These are phyloP conservation scores for Eucalyptus guilfoylei DNA, from an alignment of 345 rosid species.

Conservation along the genomic window DNA sequence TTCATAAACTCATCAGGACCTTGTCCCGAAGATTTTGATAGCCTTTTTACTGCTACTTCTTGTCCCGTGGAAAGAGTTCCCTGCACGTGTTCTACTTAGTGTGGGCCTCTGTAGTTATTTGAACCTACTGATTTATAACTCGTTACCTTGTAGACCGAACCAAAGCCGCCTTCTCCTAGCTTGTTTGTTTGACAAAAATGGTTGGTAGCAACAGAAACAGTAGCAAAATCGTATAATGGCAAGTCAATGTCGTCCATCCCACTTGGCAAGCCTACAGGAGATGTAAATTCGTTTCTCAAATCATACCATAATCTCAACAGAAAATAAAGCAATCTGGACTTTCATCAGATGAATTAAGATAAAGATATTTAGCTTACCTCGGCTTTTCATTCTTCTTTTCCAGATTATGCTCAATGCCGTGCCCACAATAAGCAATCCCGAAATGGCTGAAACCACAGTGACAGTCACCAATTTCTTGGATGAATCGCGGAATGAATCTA, in stretches of 20 bases:
- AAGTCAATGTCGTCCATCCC: background rate
- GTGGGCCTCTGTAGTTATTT: too few relatives aligned
- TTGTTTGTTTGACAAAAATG: too few relatives aligned
- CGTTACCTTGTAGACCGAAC: too few relatives aligned
- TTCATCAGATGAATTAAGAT: background rate
- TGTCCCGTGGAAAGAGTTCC: background rate
- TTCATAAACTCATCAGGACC: background rate
- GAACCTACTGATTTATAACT: too few relatives aligned
- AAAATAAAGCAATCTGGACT: background rate
- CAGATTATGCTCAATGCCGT: background rate
- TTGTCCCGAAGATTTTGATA: background rate
- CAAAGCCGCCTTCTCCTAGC: too few relatives aligned
- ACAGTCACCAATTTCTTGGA: background rate
- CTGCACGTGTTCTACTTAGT: too few relatives aligned
- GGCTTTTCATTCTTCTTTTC: background rate
- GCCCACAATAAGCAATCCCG: background rate
- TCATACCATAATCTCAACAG: background rate
- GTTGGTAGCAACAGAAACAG: too few relatives aligned
- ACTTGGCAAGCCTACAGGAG: background rate
- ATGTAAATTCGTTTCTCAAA: background rate
- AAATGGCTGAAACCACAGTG: background rate
- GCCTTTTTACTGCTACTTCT: slow-evolving; percentile 1
- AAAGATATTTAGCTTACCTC: background rate
- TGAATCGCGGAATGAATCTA: background rate
- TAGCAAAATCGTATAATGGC: too few relatives aligned